Conservation (phyloP, 768 basidiomycete genomes). For the Terana coerulea region DNA sequence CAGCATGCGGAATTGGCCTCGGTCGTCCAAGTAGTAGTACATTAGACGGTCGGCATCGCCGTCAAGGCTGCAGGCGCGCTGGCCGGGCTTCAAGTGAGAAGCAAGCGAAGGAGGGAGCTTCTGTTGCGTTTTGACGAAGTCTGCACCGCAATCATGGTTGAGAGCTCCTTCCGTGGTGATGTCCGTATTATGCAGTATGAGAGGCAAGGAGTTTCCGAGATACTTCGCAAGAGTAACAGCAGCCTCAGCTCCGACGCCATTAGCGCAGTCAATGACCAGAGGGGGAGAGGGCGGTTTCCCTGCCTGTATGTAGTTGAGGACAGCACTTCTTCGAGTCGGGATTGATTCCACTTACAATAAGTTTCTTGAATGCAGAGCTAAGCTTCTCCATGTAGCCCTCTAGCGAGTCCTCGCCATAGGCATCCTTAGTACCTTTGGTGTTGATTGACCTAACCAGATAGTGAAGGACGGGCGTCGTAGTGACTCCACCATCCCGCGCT, state of each 20-base stretch:
- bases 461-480: conserved; percentile 93
- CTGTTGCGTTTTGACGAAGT: conserved; percentile 94
- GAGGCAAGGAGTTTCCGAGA: conserved; percentile 55
- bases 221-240: conserved; percentile 57
- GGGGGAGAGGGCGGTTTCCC: conserved; percentile 54
- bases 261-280: conserved; percentile 94
- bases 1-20: conserved; percentile 79
- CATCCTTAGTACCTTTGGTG: conserved; percentile 72
- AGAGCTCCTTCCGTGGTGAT: conserved; percentile 65
- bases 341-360: conserved; percentile 59
- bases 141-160: conserved; percentile 89
- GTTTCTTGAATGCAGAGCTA: conserved; percentile 74
- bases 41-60: conserved; percentile 98
- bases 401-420: conserved; percentile 76
- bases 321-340: too few relatives aligned
- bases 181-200: conserved; percentile 69
- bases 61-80: conserved; percentile 90
- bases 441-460: conserved; percentile 92
- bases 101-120: conserved; percentile 75
- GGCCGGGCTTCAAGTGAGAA: conserved; percentile 57
- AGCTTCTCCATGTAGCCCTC: conserved; percentile 86
- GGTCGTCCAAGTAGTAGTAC: conserved; percentile 86
- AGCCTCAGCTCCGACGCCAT: conserved; percentile 86
- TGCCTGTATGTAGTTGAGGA: conserved; percentile 36
- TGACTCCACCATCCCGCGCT: conserved; percentile 72